Evolutionary conservation across 2,329 filamentous ascomycete genomes (phyloP).

Genomic region (Pyrenophora graminea): DNA sequence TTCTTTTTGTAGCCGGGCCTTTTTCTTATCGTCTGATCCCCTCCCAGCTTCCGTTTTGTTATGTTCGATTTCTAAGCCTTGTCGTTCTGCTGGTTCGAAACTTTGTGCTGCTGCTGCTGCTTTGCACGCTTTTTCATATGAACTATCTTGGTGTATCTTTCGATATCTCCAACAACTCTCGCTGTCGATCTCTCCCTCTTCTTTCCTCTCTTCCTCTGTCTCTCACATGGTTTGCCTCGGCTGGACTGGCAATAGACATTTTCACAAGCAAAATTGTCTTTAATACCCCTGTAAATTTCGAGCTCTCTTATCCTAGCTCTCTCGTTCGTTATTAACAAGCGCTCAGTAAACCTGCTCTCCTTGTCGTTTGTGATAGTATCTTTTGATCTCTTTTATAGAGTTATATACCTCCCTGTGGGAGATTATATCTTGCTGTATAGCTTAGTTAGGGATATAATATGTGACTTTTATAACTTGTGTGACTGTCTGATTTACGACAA

Average conservation of each 20-base stretch:
- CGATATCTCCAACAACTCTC: background rate
- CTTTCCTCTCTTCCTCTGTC: background rate
- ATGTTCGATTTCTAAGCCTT: background rate
- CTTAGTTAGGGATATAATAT: no score
- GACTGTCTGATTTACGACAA: no score
- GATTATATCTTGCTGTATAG: no score
- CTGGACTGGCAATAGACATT: no score
- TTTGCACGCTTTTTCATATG: background rate
- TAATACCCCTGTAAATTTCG: background rate
- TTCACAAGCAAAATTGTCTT: background rate
- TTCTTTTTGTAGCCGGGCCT: background rate
- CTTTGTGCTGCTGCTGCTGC: no score
- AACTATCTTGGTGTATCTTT: background rate
- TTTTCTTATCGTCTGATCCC: background rate
- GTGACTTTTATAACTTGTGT: no score
- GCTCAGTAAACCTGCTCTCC: no score
- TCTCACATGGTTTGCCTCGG: background rate
- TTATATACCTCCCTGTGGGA: no score
- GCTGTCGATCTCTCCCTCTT: background rate
- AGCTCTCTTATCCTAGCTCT: background rate
- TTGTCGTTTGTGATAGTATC: no score
- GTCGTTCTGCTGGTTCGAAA: background rate
- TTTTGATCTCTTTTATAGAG: no score
- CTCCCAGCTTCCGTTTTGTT: background rate
- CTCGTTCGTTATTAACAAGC: no score